phyloP scores from a whole-genome alignment of 1,139 yeast genomes.

The Kazachstania sp. region DNA sequence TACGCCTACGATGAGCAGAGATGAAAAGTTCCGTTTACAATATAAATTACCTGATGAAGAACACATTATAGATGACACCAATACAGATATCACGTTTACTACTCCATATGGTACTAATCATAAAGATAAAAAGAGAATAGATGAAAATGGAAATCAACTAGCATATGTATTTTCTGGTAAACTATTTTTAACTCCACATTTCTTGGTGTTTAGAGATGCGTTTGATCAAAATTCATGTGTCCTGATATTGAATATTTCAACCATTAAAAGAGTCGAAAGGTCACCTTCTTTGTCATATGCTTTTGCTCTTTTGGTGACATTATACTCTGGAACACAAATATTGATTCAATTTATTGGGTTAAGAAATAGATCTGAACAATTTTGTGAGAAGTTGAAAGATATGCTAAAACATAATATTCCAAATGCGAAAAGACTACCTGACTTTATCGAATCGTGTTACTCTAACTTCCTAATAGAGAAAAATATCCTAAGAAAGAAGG shows the following conservation, averaged over 20 bases:
- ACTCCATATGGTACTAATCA: conserved; percentile 33
- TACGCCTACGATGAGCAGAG: conserved; percentile 37
- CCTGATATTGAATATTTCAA: conserved; percentile 63
- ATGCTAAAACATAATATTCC: conserved; percentile 57
- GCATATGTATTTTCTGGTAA: conserved; percentile 46
- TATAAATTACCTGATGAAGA: conserved; percentile 69
- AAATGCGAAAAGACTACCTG: conserved; percentile 51
- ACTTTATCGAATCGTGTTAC: conserved; percentile 65
- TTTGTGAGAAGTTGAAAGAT: conserved; percentile 59
- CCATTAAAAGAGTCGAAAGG: conserved; percentile 79
- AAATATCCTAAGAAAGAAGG: conserved; percentile 39
- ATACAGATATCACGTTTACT: conserved; percentile 56
- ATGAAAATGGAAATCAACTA: conserved; percentile 10
- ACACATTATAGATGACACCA: conserved; percentile 52
- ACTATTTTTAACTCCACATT: conserved; percentile 63
- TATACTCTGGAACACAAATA: conserved; percentile 58
- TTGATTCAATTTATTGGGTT: conserved; percentile 71
- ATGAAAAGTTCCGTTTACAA: conserved; percentile 59
- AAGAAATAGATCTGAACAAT: conserved; percentile 69
- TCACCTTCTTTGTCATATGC: conserved; percentile 67
- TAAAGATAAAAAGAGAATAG: conserved; percentile 7
- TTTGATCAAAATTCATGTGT: conserved; percentile 62
- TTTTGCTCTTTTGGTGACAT: conserved; percentile 66
- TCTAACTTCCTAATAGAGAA: conserved; percentile 74
- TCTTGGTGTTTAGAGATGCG: conserved; percentile 62